Percentiles rank a stretch among this genome's conserved stretches.
Conservation (phyloP, 805 yeast species). For the Yarrowia sp. region DNA sequence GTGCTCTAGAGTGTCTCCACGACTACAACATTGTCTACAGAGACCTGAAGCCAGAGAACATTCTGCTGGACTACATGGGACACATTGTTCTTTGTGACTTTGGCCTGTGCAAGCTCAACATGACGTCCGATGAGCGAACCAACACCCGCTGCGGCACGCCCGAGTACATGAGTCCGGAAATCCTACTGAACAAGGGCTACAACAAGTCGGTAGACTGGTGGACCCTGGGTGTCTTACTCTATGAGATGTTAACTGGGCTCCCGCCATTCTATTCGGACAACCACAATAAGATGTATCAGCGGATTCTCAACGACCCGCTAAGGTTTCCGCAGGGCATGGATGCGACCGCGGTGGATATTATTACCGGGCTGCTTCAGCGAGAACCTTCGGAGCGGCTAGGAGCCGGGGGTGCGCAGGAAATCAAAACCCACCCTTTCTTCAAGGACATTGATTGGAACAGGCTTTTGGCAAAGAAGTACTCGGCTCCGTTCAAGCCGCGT, state of each 20-base stretch:
- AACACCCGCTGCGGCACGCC: constrained; percentile 98
- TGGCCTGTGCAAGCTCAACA: constrained; percentile 92
- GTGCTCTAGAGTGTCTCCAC: constrained; percentile 91
- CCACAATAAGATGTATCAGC: constrained; percentile 87
- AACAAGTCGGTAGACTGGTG: constrained; percentile 98
- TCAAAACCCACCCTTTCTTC: constrained; percentile 81
- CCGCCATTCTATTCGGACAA: constrained; percentile 98
- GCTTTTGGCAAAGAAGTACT: constrained; percentile 77
- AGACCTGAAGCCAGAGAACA: constrained; percentile 95
- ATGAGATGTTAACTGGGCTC: constrained; percentile 94
- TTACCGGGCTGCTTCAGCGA: constrained; percentile 71
- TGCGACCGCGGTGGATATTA: constrained; percentile 76
- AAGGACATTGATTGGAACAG: constrained; percentile 87
- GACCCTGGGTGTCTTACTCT: constrained; percentile 93
- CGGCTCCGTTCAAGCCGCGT: constrained; percentile 93
- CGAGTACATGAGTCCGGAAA: constrained; percentile 94
- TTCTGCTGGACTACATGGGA: constrained; percentile 90
- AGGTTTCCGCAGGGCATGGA: constrained; percentile 87
- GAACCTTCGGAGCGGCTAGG: constrained; percentile 83
- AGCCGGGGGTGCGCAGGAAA: constrained; percentile 75
- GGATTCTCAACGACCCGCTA: constrained; percentile 84
- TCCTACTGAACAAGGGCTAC: constrained; percentile 86
- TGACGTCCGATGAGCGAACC: constrained; percentile 80
- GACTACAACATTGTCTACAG: constrained; percentile 89
- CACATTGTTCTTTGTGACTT: constrained; percentile 97